phyloP scores from a whole-genome alignment of 2,329 filamentous ascomycete species.

The Curvularia hawaiiensis region DNA sequence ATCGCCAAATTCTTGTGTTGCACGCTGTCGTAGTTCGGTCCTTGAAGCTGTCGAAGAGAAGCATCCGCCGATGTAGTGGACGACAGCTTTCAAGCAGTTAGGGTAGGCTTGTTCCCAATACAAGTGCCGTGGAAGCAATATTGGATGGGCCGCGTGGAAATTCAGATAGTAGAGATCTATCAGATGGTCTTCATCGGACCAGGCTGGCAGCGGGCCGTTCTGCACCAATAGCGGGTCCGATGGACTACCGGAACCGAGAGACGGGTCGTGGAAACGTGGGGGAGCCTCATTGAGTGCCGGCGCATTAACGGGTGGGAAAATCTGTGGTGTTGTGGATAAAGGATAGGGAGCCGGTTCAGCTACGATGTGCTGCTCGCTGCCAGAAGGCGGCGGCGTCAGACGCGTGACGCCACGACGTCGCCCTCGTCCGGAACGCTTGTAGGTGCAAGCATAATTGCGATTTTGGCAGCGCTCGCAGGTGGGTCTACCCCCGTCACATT shows the following conservation, averaged over 20 bases:
- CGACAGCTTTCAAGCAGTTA: conserved; percentile 54
- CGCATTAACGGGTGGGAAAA: background rate
- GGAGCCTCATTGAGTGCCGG: background rate
- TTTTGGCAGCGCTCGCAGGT: conserved; percentile 50
- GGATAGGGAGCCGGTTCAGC: background rate
- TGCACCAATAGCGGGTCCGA: conserved; percentile 3
- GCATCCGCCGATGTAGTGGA: conserved; percentile 59
- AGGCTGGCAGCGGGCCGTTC: background rate
- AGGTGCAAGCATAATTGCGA: conserved; percentile 49
- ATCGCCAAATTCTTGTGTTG: conserved; percentile 15
- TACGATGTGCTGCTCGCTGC: conserved; percentile 9
- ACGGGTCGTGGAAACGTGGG: background rate
- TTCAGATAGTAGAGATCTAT: conserved; percentile 57
- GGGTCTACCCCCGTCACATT: conserved; percentile 55
- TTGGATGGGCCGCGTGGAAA: conserved; percentile 59
- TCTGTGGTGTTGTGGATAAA: background rate
- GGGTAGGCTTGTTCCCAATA: conserved; percentile 44
- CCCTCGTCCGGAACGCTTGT: conserved; percentile 54
- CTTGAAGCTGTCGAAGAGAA: conserved; percentile 51
- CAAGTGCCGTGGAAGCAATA: conserved; percentile 54
- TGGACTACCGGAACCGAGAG: background rate
- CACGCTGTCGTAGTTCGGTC: conserved; percentile 42
- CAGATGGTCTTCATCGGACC: conserved; percentile 35
- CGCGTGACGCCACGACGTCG: conserved; percentile 39
- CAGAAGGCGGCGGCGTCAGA: conserved; percentile 15